These are phyloP conservation scores for Cryptosporidium canis DNA, from an alignment of 169 alveolate genomes.

Conservation along the genomic window DNA sequence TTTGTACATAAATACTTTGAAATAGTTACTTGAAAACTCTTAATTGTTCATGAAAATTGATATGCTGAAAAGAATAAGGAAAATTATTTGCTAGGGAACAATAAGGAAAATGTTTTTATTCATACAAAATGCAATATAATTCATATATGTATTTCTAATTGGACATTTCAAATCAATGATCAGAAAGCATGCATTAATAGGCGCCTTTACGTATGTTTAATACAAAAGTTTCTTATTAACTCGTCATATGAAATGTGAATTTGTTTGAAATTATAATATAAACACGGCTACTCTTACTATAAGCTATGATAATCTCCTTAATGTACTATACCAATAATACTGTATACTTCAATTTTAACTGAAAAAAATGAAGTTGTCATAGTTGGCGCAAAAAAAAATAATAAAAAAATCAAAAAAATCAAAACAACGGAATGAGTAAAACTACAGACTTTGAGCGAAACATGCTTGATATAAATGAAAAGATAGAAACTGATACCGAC, in stretches of 20 bases:
- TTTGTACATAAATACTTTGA: not conserved
- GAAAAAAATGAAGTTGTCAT: not conserved
- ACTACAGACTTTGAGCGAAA: not conserved
- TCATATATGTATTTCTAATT: not conserved
- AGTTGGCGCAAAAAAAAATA: not conserved
- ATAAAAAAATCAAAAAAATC: not conserved
- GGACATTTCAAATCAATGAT: not conserved
- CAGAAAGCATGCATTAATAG: not conserved
- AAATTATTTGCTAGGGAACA: not conserved
- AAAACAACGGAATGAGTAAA: not conserved
- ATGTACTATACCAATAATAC: too few relatives aligned
- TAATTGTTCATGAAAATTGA: not conserved
- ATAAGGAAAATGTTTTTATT: not conserved
- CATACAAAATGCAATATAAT: not conserved
- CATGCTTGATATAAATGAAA: not conserved
- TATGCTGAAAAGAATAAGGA: not conserved
- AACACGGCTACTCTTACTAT: too few relatives aligned
- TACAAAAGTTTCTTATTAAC: not conserved
- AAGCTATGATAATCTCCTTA: too few relatives aligned
- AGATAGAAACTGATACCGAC: not conserved
- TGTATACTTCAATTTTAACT: too few relatives aligned
- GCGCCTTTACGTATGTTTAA: conserved; percentile 8
- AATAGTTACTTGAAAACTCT: not conserved
- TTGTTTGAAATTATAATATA: too few relatives aligned
- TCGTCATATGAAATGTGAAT: too few relatives aligned